A percentile compares a stretch with the other conserved stretches of the same genome.
Conservation (phyloP, 164 flowering plant species). For the Chloranthus sessilifolius region DNA sequence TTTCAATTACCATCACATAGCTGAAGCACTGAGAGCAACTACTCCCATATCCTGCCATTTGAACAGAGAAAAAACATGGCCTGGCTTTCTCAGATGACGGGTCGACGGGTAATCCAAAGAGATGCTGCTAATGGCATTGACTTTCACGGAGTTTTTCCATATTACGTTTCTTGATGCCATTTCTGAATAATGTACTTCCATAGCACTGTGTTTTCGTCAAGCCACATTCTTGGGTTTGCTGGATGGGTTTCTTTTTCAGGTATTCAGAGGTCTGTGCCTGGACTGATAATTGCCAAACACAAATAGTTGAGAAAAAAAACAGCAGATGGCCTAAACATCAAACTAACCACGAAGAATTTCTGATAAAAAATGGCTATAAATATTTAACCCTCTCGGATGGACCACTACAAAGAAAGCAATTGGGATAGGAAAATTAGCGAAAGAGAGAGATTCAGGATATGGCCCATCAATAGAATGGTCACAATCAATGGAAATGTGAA, state of each 20-base stretch:
- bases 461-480: neutral
- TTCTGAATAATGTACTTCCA: slow-evolving; percentile 53
- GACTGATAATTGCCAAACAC: slow-evolving; percentile 35
- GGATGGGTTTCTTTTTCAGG: slow-evolving; percentile 35
- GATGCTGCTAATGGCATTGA: no score
- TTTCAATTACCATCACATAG: no score
- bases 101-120: no score
- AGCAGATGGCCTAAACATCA: no score
- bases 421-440: neutral
- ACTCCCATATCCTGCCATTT: no score
- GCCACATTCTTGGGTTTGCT: slow-evolving; percentile 11
- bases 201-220: slow-evolving; percentile 9
- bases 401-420: no score
- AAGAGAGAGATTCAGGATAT: neutral
- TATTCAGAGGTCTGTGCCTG: slow-evolving; percentile 62
- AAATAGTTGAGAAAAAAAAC: neutral
- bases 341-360: no score
- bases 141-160: slow-evolving; percentile 27
- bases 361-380: no score
- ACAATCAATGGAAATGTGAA: neutral
- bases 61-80: no score
- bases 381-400: no score
- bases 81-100: no score
- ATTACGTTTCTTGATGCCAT: slow-evolving; percentile 54
- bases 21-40: no score